phyloP scores from a whole-genome alignment of 2,329 filamentous ascomycete species.

The Cadophora sp. region DNA sequence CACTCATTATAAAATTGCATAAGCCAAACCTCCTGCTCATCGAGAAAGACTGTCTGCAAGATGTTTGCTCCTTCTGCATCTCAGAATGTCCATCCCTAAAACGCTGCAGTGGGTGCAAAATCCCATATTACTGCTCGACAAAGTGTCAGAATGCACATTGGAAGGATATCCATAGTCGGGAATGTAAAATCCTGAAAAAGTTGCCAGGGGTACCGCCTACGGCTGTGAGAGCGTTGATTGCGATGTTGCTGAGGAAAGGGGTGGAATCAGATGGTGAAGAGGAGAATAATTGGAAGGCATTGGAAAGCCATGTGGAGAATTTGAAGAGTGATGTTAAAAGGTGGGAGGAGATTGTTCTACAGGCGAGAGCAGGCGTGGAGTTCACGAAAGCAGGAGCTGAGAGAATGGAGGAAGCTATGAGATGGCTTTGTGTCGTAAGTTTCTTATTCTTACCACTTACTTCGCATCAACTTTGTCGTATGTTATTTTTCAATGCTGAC shows the following conservation, averaged over 20 bases:
- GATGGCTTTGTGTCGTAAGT: conserved; percentile 61
- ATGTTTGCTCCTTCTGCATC: conserved; percentile 40
- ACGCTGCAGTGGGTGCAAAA: conserved; percentile 59
- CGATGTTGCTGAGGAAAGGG: conserved; percentile 52
- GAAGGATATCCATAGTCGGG: conserved; percentile 57
- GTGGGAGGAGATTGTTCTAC: conserved; percentile 53
- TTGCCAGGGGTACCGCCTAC: conserved; percentile 56
- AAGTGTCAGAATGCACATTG: conserved; percentile 63
- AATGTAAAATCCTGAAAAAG: conserved; percentile 57
- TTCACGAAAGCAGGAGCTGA: conserved; percentile 51
- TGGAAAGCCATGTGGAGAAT: conserved; percentile 55
- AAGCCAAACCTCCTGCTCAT: conserved; percentile 38
- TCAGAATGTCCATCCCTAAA: conserved; percentile 31
- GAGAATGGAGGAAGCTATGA: conserved; percentile 50
- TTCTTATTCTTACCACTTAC: too few species aligned
- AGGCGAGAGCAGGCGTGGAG: conserved; percentile 57
- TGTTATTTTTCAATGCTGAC: conserved; percentile 1
- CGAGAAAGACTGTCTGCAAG: conserved; percentile 39
- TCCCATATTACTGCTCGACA: conserved; percentile 60
- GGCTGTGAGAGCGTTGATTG: conserved; percentile 59
- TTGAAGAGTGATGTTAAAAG: conserved; percentile 46
- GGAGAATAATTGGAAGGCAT: conserved; percentile 43
- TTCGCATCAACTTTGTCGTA: background rate
- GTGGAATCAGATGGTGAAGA: conserved; percentile 33
- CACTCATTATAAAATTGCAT: conserved; percentile 34